Base-by-base conservation (phyloP, 2,329 filamentous ascomycete genomes). In the Aspergillus floridensis region DNA sequence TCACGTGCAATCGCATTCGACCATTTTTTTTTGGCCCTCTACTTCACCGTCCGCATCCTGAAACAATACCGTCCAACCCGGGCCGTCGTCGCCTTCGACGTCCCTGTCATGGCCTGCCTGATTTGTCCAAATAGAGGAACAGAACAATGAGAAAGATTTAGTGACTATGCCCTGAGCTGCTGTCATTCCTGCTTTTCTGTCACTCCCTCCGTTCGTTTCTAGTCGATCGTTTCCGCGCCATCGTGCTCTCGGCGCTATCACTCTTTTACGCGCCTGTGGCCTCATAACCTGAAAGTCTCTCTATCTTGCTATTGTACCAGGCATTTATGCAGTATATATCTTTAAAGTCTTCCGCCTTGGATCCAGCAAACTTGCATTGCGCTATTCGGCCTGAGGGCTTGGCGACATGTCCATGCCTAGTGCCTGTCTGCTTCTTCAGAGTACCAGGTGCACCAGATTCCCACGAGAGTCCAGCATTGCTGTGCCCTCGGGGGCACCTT, bases 371-470 rank as follows among this genome's bases (percentile, higher is more conserved):
- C 16, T 48, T 49, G 38, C 46, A 24, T 52, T 52, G 51, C 57
- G 41, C 51, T 48, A 21, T 50, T 54, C 53, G n/a, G 58, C 64
- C 63, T 63, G 48, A 51, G 63, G 62, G 60, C 66, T 62, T 53
- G 60, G 56, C 64, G 66, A 66, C 59, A 72, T 72, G 68, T 65
- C 65, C 53, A 71, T 69, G 64, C 62, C 68, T 32, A 63, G 59
- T 62, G 65, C 60, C 49, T 68, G 65, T 4, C 61, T 69, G 31
- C 61, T 66, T 53, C 64, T 65, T 52, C 65, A 66, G 44, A 66
- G 68, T 41, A 61, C 65, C 49, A 62, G 65, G 64, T 71, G 67
- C 56, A 68, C 66, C 44, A 68, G 67, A 56, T 55, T 68, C 35
- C 62, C 59, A 49, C 64, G 64, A 44, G 53, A 63, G 31, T 64